Conservation (phyloP, 306 rosid species). For the Prunus persica region Prunus_persica_NCBIv2 NC_034009.1:6374001-6374500, state of each 20-base stretch:
- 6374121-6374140: slow-evolving; percentile 44
- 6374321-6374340: slow-evolving; percentile 81
- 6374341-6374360: slow-evolving; percentile 63
- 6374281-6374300: slow-evolving; percentile 70
- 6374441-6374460: too few relatives aligned
- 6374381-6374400: slow-evolving; percentile 75
- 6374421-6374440: too few relatives aligned
- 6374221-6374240: slow-evolving; percentile 47
- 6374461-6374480: too few relatives aligned
- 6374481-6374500: too few relatives aligned
- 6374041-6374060: too few relatives aligned
- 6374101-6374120: too few relatives aligned
- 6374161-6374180: slow-evolving; percentile 67
- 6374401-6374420: slow-evolving; percentile 53
- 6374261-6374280: slow-evolving; percentile 75
- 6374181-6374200: slow-evolving; percentile 80
- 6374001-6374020: slow-evolving; percentile 23
- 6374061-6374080: too few relatives aligned
- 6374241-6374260: slow-evolving; percentile 56
- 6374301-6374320: slow-evolving; percentile 97
- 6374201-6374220: slow-evolving; percentile 84
- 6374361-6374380: slow-evolving; percentile 85
- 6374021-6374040: slow-evolving; percentile 25
- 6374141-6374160: slow-evolving; percentile 57
- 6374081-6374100: too few relatives aligned